These are phyloP conservation scores for Leccinum disarticulatum DNA, from an alignment of 768 basidiomycete species.

Conservation along the genomic window DNA sequence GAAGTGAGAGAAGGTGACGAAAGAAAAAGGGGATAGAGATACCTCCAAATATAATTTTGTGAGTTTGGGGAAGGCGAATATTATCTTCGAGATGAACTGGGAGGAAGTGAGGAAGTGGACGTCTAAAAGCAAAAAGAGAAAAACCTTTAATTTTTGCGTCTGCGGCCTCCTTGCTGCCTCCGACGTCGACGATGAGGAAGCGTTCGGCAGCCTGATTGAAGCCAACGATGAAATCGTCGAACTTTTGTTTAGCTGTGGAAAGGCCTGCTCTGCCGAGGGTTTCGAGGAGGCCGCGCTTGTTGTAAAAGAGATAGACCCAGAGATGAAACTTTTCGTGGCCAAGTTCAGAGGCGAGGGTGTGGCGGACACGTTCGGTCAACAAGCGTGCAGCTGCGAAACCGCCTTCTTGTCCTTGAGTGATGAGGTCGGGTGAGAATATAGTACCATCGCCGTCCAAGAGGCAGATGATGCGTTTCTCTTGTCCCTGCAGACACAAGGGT, in stretches of 20 bases:
- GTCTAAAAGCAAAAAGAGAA: background rate
- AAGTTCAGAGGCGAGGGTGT: slow-evolving; percentile 20
- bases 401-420: slow-evolving; percentile 55
- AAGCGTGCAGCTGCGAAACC: slow-evolving; percentile 55
- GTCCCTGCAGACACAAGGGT: slow-evolving; percentile 10
- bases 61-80: slow-evolving; percentile 57
- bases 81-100: slow-evolving; percentile 42
- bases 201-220: slow-evolving; percentile 70
- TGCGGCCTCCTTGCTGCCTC: slow-evolving; percentile 69
- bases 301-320: slow-evolving; percentile 62
- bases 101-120: slow-evolving; percentile 10
- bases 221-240: slow-evolving; percentile 66
- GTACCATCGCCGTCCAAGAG: slow-evolving; percentile 66
- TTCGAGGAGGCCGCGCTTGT: slow-evolving; percentile 59
- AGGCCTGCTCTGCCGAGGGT: slow-evolving; percentile 40
- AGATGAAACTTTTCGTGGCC: slow-evolving; percentile 42
- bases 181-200: slow-evolving; percentile 71
- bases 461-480: slow-evolving; percentile 40
- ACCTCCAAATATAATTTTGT: slow-evolving; percentile 70
- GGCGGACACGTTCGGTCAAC: slow-evolving; percentile 36
- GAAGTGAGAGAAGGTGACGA: background rate
- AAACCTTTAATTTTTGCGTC: slow-evolving; percentile 76
- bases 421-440: slow-evolving; percentile 56
- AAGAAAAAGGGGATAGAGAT: slow-evolving; percentile 12
- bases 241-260: slow-evolving; percentile 38